phyloP scores from a whole-genome alignment of 257 asterid genomes.

The Lycium ferocissimum region DNA sequence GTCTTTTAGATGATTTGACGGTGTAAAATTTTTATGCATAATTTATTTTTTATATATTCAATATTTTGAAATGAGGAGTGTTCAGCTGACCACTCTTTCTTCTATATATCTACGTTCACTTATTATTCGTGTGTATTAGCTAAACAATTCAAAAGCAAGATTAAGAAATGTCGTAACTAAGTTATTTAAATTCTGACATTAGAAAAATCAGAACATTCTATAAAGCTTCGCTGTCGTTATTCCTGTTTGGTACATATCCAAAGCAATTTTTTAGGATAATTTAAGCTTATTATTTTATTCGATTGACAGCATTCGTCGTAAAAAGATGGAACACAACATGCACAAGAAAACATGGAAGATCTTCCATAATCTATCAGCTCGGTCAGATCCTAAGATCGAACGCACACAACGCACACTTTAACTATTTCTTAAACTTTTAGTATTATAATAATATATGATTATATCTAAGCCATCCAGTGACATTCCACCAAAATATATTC shows the following conservation, averaged over 20 bases:
- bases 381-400: constrained; percentile 22
- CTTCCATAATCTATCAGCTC: constrained; percentile 41
- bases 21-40: too few relatives aligned
- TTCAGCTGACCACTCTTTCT: too few relatives aligned
- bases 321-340: constrained; percentile 44
- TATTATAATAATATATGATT: background rate
- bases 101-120: too few relatives aligned
- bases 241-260: constrained; percentile 33
- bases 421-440: constrained; percentile 24
- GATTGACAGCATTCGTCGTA: constrained; percentile 36
- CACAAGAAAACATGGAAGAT: constrained; percentile 50
- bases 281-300: constrained; percentile 28
- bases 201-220: constrained; percentile 43
- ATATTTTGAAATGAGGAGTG: too few relatives aligned
- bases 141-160: background rate
- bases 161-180: constrained; percentile 18
- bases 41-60: too few relatives aligned
- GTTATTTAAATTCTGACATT: constrained; percentile 26
- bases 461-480: constrained; percentile 36
- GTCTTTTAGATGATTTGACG: background rate
- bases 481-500: constrained; percentile 34
- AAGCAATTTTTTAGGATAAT: background rate
- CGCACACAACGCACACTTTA: constrained; percentile 35
- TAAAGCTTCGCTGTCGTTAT: constrained; percentile 41
- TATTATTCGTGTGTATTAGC: background rate